Percentiles rank a stretch among this genome's conserved stretches.
Evolutionary conservation across 345 rosid species (phyloP).

Genomic region (Pugionium dolabratum): DNA sequence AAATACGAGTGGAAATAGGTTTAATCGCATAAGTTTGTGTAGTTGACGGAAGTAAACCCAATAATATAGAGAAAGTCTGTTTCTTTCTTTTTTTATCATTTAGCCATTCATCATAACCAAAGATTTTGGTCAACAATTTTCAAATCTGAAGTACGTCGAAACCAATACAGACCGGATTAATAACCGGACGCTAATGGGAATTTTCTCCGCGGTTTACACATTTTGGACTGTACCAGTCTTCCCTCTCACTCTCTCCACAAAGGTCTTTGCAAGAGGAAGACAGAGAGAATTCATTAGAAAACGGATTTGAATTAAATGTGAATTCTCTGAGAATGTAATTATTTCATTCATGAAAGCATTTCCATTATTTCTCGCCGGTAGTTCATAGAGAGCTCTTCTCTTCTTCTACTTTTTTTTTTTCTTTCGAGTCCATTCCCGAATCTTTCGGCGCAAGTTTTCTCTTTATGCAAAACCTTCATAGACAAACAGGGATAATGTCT

Average conservation of each 20-base stretch:
- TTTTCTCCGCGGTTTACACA: background rate
- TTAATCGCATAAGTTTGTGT: too few species aligned
- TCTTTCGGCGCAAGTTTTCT: slow-evolving; percentile 31
- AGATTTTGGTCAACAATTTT: background rate
- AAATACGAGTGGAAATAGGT: too few species aligned
- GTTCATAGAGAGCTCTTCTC: background rate
- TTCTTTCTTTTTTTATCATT: too few species aligned
- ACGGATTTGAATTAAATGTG: background rate
- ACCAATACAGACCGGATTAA: slow-evolving; percentile 18
- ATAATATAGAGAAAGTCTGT: too few species aligned
- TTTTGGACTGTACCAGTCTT: slow-evolving; percentile 5
- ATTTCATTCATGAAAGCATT: background rate
- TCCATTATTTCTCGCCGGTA: slow-evolving; percentile 17
- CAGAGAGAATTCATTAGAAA: background rate
- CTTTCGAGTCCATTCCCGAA: background rate
- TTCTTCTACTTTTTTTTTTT: slow-evolving; percentile 17
- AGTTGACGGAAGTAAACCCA: too few species aligned
- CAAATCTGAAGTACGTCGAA: background rate
- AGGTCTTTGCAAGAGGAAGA: background rate
- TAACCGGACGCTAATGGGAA: slow-evolving; percentile 5
- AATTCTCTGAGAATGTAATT: slow-evolving; percentile 14
- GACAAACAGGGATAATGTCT: slow-evolving; percentile 44
- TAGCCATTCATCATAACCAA: background rate
- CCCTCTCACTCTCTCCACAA: background rate
- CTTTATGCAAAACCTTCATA: background rate